Evolutionary conservation across 345 rosid genomes (phyloP), one percentile per base, ranked within the genome.

Genomic region (Boechera divaricarpa): DNA sequence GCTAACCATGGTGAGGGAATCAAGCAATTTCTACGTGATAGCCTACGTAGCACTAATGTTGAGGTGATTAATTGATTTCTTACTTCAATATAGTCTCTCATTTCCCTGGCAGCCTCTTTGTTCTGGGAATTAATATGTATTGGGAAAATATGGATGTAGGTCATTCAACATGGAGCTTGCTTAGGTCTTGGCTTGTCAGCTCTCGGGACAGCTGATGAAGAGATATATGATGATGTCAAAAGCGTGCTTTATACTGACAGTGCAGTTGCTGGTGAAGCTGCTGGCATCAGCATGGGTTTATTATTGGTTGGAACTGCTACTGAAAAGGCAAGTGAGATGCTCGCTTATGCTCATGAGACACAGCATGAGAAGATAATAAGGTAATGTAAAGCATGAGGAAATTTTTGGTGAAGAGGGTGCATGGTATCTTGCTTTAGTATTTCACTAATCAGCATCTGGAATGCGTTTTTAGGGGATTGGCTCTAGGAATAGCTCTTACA

Each of bases 1-100:
- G 98, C 99, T 51, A 96, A 96, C 82, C 99, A 96, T 79, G 99
- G 99, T 1, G 99, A 96, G 86, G 99, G 97, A 56, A 96, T 96
- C 74, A 96, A 96, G 70, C 90, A 93, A 77, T 96, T 96, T 79
- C 88, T 96, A 33, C 97, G 97, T 52, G 99, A 93, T 48, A 91
- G 98, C 87, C 75, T 96, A 36, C 93, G 92, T 42, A 88, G 88
- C 75, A 91, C 95, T 48, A 89, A 83, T 81, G 97, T 91, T 65
- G 99, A 96, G 99, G 99, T 85, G 79, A 64, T 35, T 60, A 82
- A 44, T 49, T 67, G 51, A 42, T 57, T 41, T 42, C 55, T 62
- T 63, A 41, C 58, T 72, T 67, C 48, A 4, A 13, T 10, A 42
- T 54, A 38, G 67, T 41, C 36, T 77, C 12, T 42, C 41, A 31